These are phyloP conservation scores for Amaranthus tricolor DNA, from an alignment of 179 eudicot genomes.

Conservation along the genomic window DNA sequence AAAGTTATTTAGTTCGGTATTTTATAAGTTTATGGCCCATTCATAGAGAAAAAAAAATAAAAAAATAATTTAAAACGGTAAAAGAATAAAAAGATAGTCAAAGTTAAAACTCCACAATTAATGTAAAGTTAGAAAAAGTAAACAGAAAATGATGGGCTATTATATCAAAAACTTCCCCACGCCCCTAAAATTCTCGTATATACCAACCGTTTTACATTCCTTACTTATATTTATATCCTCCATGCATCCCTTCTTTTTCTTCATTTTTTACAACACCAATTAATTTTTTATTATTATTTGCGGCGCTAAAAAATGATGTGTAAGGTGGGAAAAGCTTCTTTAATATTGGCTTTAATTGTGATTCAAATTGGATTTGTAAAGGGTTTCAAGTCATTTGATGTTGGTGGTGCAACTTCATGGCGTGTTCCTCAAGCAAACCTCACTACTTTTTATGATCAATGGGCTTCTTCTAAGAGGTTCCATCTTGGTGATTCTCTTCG, in stretches of 20 bases:
- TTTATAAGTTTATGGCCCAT: too few species aligned
- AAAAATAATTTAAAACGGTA: too few species aligned
- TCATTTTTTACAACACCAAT: neutral
- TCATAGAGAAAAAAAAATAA: too few species aligned
- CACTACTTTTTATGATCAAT: constrained; percentile 31
- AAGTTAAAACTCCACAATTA: too few species aligned
- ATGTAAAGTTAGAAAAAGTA: too few species aligned
- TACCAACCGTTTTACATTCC: constrained; percentile 10
- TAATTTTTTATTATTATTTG: neutral
- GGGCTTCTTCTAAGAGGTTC: constrained; percentile 45
- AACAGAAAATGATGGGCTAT: too few species aligned
- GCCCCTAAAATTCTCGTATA: constrained; percentile 20
- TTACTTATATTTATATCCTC: neutral
- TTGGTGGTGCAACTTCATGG: constrained; percentile 55
- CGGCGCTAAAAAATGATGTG: neutral
- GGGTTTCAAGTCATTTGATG: constrained; percentile 35
- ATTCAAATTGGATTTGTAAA: constrained; percentile 1
- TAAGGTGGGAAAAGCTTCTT: neutral
- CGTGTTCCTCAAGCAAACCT: constrained; percentile 38
- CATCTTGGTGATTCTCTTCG: constrained; percentile 59
- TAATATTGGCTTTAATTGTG: neutral
- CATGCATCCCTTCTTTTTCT: neutral
- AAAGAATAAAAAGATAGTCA: too few species aligned
- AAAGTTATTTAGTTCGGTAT: too few species aligned
- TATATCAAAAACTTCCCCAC: constrained; percentile 14